phyloP scores from a whole-genome alignment of 1,139 yeast species.

The Citeromyces siamensis region DNA sequence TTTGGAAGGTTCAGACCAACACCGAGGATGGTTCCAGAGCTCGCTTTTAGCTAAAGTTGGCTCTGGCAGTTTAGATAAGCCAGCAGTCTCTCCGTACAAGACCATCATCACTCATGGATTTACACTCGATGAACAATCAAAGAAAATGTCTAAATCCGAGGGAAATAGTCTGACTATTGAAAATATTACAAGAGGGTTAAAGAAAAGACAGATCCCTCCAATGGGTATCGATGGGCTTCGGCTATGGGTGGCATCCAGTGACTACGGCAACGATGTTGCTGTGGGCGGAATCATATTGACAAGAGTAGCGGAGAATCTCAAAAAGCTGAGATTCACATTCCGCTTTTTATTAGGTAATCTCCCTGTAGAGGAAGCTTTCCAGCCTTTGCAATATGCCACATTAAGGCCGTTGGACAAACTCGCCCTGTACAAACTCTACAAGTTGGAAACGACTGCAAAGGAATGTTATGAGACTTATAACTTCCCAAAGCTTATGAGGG shows the following conservation, averaged over 20 bases:
- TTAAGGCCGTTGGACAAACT: slow-evolving; percentile 52
- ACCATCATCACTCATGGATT: slow-evolving; percentile 88
- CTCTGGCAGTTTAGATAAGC: slow-evolving; percentile 15
- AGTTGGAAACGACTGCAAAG: slow-evolving; percentile 30
- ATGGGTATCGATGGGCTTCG: slow-evolving; percentile 89
- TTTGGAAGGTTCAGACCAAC: slow-evolving; percentile 94
- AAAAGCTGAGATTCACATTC: slow-evolving; percentile 74
- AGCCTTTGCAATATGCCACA: slow-evolving; percentile 21
- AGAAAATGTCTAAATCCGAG: slow-evolving; percentile 87
- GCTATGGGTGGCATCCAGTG: slow-evolving; percentile 83
- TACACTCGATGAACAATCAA: slow-evolving; percentile 72
- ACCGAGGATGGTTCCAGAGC: slow-evolving; percentile 98
- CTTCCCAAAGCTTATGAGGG: slow-evolving; percentile 49
- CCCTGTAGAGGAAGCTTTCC: slow-evolving; percentile 14
- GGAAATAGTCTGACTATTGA: slow-evolving; percentile 73
- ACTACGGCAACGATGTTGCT: slow-evolving; percentile 70
- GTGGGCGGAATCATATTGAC: slow-evolving; percentile 62
- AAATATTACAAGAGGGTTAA: slow-evolving; percentile 56
- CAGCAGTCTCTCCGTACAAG: slow-evolving; percentile 50
- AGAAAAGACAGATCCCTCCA: slow-evolving; percentile 42
- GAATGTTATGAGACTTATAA: slow-evolving; percentile 42
- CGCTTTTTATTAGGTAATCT: slow-evolving; percentile 74
- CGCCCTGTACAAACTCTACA: slow-evolving; percentile 40
- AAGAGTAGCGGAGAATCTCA: slow-evolving; percentile 69
- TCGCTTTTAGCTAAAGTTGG: slow-evolving; percentile 74